A percentile compares a stretch with the other conserved stretches of the same genome.
These are phyloP conservation scores for Thielaviopsis ethacetica DNA, from an alignment of 2,329 filamentous ascomycete genomes.

Conservation along the genomic window DNA sequence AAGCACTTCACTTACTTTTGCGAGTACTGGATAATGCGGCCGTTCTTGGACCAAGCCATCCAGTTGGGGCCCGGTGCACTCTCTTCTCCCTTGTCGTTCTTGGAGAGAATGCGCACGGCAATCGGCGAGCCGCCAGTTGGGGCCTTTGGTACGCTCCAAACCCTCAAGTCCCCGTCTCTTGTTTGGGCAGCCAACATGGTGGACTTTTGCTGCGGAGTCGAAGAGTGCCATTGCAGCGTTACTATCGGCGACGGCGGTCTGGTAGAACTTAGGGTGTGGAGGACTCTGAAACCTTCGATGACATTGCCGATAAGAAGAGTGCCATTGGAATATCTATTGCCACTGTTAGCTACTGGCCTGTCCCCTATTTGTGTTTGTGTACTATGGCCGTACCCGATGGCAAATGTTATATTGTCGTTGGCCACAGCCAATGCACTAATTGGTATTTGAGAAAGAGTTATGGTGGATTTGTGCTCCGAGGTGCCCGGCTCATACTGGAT, in stretches of 20 bases:
- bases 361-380: background rate
- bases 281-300: constrained; percentile 80
- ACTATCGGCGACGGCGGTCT: constrained; percentile 75
- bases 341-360: constrained; percentile 10
- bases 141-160: constrained; percentile 90
- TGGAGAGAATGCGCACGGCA: constrained; percentile 73
- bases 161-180: constrained; percentile 75
- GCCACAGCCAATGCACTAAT: constrained; percentile 87
- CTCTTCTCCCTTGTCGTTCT: constrained; percentile 42
- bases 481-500: constrained; percentile 89
- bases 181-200: constrained; percentile 95
- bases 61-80: constrained; percentile 67
- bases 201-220: constrained; percentile 86
- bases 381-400: constrained; percentile 66
- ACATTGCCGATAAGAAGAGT: constrained; percentile 80
- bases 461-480: constrained; percentile 77
- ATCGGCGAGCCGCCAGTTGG: constrained; percentile 61
- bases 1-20: constrained; percentile 54
- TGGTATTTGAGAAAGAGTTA: constrained; percentile 81
- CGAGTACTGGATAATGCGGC: constrained; percentile 80
- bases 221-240: constrained; percentile 85
- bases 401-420: constrained; percentile 82
- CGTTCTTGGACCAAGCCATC: constrained; percentile 98
- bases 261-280: constrained; percentile 80
- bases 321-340: constrained; percentile 72